Percentiles rank a stretch among this genome's conserved stretches.
Conservation (phyloP, 1,139 yeast species). For the Hyphopichia fennica region DNA sequence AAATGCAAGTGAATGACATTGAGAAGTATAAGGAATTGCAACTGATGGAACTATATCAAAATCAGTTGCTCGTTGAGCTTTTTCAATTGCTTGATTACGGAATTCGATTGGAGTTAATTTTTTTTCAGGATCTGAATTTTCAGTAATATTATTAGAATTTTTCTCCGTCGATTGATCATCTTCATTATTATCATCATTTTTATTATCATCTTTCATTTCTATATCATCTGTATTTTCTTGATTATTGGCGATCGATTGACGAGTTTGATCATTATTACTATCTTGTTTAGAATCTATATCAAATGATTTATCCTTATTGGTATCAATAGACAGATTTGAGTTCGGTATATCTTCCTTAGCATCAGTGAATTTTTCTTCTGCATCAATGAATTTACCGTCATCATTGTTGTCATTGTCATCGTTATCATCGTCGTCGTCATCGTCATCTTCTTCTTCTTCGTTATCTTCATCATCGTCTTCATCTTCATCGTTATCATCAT, state of each 20-base stretch:
- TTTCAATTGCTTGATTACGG: slow-evolving; percentile 39
- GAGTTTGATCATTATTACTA: slow-evolving; percentile 7
- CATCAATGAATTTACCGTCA: slow-evolving; percentile 20
- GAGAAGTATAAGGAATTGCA: slow-evolving; percentile 69
- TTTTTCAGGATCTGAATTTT: slow-evolving; percentile 7
- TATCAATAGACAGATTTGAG: neutral
- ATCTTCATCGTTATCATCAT: slow-evolving; percentile 15
- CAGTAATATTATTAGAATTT: neutral
- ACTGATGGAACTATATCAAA: slow-evolving; percentile 68
- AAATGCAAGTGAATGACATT: slow-evolving; percentile 75
- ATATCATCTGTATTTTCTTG: slow-evolving; percentile 10
- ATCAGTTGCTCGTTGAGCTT: slow-evolving; percentile 46
- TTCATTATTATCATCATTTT: slow-evolving; percentile 3
- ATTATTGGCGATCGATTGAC: slow-evolving; percentile 8
- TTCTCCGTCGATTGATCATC: neutral
- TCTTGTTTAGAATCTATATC: slow-evolving; percentile 6
- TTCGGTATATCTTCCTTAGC: slow-evolving; percentile 1
- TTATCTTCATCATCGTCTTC: slow-evolving; percentile 24
- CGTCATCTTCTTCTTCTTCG: slow-evolving; percentile 7
- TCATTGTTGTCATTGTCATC: slow-evolving; percentile 31
- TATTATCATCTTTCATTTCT: slow-evolving; percentile 2
- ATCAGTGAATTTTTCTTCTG: slow-evolving; percentile 13
- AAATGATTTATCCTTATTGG: neutral
- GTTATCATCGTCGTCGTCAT: slow-evolving; percentile 22
- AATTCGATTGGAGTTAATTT: slow-evolving; percentile 12